Percentiles rank a stretch among this genome's conserved stretches.
Conservation (phyloP, 2,329 filamentous ascomycete genomes). For the Didymella arachidicola region DNA sequence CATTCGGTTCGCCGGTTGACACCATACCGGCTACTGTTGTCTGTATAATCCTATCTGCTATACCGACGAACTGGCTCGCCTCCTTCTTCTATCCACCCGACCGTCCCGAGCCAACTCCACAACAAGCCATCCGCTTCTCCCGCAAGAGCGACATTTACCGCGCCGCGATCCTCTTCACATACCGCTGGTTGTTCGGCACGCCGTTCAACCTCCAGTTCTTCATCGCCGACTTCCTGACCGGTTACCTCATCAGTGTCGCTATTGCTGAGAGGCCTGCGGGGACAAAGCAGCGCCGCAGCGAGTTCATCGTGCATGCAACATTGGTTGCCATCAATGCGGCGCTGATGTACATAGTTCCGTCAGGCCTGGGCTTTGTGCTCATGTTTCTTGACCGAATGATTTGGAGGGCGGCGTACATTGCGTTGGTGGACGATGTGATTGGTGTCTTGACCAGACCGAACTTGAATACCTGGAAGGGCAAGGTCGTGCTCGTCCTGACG, state of each 20-base stretch:
- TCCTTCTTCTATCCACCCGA: constrained; percentile 23
- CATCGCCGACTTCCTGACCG: constrained; percentile 20
- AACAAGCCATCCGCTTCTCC: constrained; percentile 27
- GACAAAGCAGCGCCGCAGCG: constrained; percentile 22
- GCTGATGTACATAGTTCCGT: constrained; percentile 13
- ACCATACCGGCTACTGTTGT: constrained; percentile 7
- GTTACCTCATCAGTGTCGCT: constrained; percentile 11
- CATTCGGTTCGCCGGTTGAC: constrained; percentile 10
- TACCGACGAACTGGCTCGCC: constrained; percentile 26
- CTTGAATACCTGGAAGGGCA: constrained; percentile 21
- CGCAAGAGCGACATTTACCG: constrained; percentile 25
- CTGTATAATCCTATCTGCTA: constrained; percentile 14
- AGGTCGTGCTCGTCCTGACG: constrained; percentile 16
- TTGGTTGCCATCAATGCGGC: constrained; percentile 16
- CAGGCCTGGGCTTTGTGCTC: constrained; percentile 12
- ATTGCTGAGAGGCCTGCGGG: constrained; percentile 24
- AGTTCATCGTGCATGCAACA: constrained; percentile 22
- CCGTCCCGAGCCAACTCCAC: constrained; percentile 20
- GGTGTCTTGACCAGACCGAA: constrained; percentile 25
- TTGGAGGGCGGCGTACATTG: constrained; percentile 26
- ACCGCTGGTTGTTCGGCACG: constrained; percentile 25
- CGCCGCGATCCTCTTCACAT: constrained; percentile 26
- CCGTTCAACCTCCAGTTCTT: constrained; percentile 22
- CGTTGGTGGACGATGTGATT: constrained; percentile 32
- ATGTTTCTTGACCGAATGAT: constrained; percentile 17